These are phyloP conservation scores for Apium graveolens DNA, from an alignment of 129 eudicot species.

Conservation along the genomic window DNA sequence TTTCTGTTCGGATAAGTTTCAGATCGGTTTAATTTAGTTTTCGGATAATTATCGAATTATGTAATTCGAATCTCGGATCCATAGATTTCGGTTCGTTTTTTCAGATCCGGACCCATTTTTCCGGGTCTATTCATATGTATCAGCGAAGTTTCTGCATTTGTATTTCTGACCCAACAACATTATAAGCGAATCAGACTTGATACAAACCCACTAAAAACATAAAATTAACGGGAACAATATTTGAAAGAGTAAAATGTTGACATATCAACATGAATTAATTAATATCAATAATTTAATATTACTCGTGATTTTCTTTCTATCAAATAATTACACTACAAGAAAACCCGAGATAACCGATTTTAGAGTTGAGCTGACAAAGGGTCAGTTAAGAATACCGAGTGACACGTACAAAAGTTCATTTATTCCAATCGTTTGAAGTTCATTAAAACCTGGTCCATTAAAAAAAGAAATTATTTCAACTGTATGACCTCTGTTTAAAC, in stretches of 20 bases:
- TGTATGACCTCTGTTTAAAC: background rate
- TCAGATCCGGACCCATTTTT: no score
- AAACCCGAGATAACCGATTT: background rate
- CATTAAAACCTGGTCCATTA: no score
- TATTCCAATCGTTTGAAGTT: background rate
- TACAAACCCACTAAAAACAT: background rate
- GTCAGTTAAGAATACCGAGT: no score
- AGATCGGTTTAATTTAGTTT: no score
- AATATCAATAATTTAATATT: background rate
- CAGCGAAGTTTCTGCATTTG: background rate
- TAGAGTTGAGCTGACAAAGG: background rate
- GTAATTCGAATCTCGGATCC: no score
- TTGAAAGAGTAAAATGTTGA: background rate
- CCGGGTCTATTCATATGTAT: no score
- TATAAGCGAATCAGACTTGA: background rate
- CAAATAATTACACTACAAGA: background rate
- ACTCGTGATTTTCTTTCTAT: background rate
- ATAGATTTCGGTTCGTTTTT: no score
- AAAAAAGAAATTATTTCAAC: background rate
- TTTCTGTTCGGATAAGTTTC: no score
- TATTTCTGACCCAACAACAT: background rate
- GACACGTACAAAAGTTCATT: no score
- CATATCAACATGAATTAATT: background rate
- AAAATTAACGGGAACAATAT: background rate
- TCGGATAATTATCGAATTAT: no score